A percentile compares a stretch with the other conserved stretches of the same genome.
phyloP scores from a whole-genome alignment of 1,284 basidiomycete genomes.

The Irpex lacteus region DNA sequence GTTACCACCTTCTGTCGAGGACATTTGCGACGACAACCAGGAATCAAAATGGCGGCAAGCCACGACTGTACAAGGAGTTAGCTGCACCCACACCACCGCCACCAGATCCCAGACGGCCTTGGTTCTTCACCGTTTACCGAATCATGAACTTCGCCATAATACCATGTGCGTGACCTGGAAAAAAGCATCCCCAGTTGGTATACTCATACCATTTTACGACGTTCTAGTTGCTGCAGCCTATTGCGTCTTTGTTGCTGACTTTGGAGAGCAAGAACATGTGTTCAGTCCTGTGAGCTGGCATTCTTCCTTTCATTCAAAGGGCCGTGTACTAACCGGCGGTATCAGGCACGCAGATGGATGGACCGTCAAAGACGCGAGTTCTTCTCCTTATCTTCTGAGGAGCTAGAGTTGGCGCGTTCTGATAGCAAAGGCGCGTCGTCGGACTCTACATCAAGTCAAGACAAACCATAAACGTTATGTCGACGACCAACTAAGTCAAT shows the following conservation, averaged over 20 bases:
- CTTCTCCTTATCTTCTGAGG: slow-evolving; percentile 33
- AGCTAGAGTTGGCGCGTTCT: slow-evolving; percentile 24
- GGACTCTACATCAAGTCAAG: not conserved
- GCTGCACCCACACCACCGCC: not conserved
- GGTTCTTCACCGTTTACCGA: slow-evolving; percentile 23
- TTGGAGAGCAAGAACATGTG: slow-evolving; percentile 66
- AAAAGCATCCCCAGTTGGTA: not conserved
- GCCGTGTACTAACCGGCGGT: not conserved
- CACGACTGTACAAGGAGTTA: not conserved
- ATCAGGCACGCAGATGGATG: slow-evolving; percentile 33
- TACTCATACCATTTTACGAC: not conserved
- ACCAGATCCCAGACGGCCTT: slow-evolving; percentile 20
- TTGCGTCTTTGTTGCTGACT: slow-evolving; percentile 62
- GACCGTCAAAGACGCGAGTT: slow-evolving; percentile 31
- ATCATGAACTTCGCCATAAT: slow-evolving; percentile 27
- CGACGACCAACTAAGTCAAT: no score
- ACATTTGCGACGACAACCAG: not conserved
- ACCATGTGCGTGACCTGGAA: slow-evolving; percentile 19
- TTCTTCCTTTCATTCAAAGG: not conserved
- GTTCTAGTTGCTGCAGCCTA: slow-evolving; percentile 50
- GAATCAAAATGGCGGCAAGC: not conserved
- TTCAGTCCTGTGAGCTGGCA: slow-evolving; percentile 56
- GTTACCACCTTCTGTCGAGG: not conserved
- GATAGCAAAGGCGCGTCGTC: not conserved
- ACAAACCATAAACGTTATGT: not conserved